Evolutionary conservation across 441 rosid genomes (phyloP), one percentile per base, ranked within the genome.

Genomic region (Macaranga tanarius): DNA sequence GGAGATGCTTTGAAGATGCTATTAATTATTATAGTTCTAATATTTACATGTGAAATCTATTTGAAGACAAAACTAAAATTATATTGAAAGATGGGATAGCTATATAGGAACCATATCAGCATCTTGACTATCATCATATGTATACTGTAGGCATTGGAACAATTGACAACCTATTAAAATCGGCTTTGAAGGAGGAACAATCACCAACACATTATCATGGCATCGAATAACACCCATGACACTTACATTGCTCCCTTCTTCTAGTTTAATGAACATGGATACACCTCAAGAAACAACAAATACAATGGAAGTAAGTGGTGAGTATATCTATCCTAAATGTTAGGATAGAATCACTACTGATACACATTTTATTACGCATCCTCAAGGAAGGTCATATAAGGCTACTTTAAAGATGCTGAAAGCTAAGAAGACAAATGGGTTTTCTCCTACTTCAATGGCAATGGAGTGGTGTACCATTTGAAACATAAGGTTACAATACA

Each of bases 171-270:
- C 93, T 6, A 92, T 90, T 55, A 96, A 86, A 65, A 89, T 84
- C 19, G 97, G 90, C 75, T 86, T 89, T 0, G 83, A 69, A 0
- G 96, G 90, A 2, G 98, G 90, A 64, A 91, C 87, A 19, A 91
- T 87, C 96, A 89, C 91, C 75, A 93, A 85, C 47, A 91, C 85
- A 11, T 91, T 91, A 70, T 93, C 93, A 47, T 91, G 97, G 58
- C 93, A 87, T 64, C 90, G 90, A 28, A 91, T 93, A 42, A 91
- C 87, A n/a, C 98, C 98, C 93, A 93, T 88, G 73, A 93, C 97
- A 77, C 96, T 91, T 48, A 91, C 90, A 0, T 93, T 93, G 88
- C 95, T 91, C 72, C 98, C 98, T 90, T 93, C 98, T 79, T 90
- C n/a, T n/a, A n/a, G n/a, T n/a, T n/a, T n/a, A n/a, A n/a, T n/a